A percentile compares a stretch with the other conserved stretches of the same genome.
Evolutionary conservation across 495 filamentous ascomycete species (phyloP).

Genomic region (Penicillium riverlandense): DNA sequence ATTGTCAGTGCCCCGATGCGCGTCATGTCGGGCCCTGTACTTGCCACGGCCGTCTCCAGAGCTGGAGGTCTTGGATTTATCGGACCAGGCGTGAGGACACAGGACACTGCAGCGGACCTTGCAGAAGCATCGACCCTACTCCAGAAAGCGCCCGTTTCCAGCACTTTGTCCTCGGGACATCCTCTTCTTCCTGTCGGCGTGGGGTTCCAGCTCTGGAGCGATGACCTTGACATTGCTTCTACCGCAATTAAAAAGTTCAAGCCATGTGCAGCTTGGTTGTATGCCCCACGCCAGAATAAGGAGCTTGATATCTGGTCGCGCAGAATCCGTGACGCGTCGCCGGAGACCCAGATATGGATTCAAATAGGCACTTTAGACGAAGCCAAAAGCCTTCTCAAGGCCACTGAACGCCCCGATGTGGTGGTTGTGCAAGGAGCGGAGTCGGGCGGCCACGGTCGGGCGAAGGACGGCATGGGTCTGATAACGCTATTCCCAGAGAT

Average conservation of each 20-base stretch:
- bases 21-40: constrained; percentile 51
- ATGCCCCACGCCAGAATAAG: constrained; percentile 42
- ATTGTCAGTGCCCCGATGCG: constrained; percentile 69
- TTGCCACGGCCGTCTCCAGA: constrained; percentile 52
- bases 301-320: constrained; percentile 51
- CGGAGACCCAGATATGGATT: constrained; percentile 54
- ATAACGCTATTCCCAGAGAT: constrained; percentile 52
- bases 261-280: constrained; percentile 67
- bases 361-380: constrained; percentile 58
- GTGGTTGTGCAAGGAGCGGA: constrained; percentile 68
- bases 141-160: constrained; percentile 4
- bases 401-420: constrained; percentile 48
- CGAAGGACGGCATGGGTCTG: constrained; percentile 47
- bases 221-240: constrained; percentile 37
- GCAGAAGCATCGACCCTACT: constrained; percentile 23
- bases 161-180: constrained; percentile 7
- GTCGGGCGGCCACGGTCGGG: constrained; percentile 67
- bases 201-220: constrained; percentile 55
- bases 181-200: constrained; percentile 50
- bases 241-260: constrained; percentile 34
- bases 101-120: constrained; percentile 24
- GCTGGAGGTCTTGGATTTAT: constrained; percentile 61
- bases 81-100: constrained; percentile 30
- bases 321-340: constrained; percentile 36
- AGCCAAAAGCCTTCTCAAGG: constrained; percentile 35